These are phyloP conservation scores for Salix caprea DNA, from an alignment of 345 rosid genomes.

Conservation along the genomic window DNA sequence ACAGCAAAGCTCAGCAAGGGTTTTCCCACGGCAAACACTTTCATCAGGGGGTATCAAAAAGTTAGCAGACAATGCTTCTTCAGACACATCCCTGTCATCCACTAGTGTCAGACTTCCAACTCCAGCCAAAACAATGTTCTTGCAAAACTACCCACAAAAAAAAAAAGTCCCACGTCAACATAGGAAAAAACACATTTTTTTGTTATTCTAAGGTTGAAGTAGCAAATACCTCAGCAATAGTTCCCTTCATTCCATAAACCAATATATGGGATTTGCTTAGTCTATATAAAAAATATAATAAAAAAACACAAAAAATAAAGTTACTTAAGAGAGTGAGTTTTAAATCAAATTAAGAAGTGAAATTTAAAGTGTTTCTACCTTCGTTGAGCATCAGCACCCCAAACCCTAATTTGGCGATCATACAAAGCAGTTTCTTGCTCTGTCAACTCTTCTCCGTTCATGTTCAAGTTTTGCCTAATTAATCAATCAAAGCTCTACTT, in stretches of 20 bases:
- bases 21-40: constrained; percentile 44
- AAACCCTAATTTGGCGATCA: constrained; percentile 97
- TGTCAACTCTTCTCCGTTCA: constrained; percentile 91
- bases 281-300: constrained; percentile 26
- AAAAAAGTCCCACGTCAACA: neutral
- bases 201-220: neutral
- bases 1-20: constrained; percentile 80
- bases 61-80: constrained; percentile 62
- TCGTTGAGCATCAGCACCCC: constrained; percentile 97
- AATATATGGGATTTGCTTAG: constrained; percentile 75
- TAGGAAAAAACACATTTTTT: neutral
- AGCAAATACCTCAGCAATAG: constrained; percentile 67
- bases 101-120: constrained; percentile 80
- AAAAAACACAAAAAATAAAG: neutral
- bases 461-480: constrained; percentile 26
- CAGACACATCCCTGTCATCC: constrained; percentile 64
- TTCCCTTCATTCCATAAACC: constrained; percentile 79
- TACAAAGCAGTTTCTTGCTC: constrained; percentile 94
- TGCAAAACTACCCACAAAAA: constrained; percentile 66
- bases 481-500: neutral
- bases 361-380: constrained; percentile 36
- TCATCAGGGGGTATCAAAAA: constrained; percentile 71
- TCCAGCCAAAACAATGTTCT: constrained; percentile 93
- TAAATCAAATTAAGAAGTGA: neutral
- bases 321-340: neutral